Conservation (phyloP, 2,329 filamentous ascomycete genomes). For the Aureobasidium zeae region DNA sequence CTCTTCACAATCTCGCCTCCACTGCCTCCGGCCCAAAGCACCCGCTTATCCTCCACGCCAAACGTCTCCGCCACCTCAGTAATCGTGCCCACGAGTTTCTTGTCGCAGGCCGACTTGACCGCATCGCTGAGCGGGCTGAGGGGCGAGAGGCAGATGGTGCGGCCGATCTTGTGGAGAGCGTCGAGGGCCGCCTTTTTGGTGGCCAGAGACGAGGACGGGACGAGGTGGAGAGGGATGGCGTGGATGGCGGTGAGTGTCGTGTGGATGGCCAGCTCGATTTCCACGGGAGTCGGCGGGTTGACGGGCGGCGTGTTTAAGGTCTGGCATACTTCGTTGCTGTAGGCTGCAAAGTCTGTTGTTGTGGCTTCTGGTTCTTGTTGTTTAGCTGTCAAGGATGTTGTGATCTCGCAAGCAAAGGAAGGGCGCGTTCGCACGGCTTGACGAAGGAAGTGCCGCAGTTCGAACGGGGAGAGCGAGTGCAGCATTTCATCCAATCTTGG, state of each 20-base stretch:
- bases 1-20: not conserved
- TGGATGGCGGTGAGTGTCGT: not conserved
- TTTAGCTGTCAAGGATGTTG: not conserved
- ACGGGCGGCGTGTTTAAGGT: not conserved
- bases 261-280: not conserved
- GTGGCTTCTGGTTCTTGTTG: not conserved
- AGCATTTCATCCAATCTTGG: too few relatives aligned
- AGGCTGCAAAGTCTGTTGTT: not conserved
- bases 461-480: not conserved
- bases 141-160: slow-evolving; percentile 1
- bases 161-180: not conserved
- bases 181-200: slow-evolving; percentile 8
- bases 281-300: too few relatives aligned
- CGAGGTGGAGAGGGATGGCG: not conserved
- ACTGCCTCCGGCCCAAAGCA: not conserved
- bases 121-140: not conserved
- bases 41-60: not conserved
- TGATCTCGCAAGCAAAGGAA: not conserved
- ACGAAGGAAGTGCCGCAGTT: slow-evolving; percentile 3
- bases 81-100: not conserved
- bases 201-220: not conserved
- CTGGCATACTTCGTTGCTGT: slow-evolving; percentile 11
- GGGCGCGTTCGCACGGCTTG: slow-evolving; percentile 1
- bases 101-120: not conserved
- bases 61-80: not conserved